A percentile compares a stretch with the other conserved stretches of the same genome.
These are phyloP conservation scores for Corchorus capsularis DNA, from an alignment of 345 rosid genomes.

Conservation along the genomic window DNA sequence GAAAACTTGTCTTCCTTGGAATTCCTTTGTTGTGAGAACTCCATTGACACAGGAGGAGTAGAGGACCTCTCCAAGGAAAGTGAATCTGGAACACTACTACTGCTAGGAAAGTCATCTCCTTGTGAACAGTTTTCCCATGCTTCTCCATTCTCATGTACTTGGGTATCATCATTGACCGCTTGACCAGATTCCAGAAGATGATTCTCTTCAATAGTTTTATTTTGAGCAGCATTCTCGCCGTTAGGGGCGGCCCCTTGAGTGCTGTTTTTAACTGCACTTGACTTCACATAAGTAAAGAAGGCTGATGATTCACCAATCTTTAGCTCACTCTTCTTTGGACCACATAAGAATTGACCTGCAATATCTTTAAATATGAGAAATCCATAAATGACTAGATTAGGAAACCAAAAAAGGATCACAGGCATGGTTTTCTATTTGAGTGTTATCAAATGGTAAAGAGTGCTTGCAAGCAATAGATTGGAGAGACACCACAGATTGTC, in stretches of 20 bases:
- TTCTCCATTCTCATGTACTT: constrained; percentile 49
- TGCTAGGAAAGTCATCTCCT: constrained; percentile 58
- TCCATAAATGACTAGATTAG: not conserved
- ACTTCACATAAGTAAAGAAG: constrained; percentile 88
- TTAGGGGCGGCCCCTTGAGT: constrained; percentile 24
- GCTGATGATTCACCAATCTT: constrained; percentile 92
- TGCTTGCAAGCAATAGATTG: constrained; percentile 2
- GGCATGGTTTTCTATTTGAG: constrained; percentile 1
- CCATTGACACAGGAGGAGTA: constrained; percentile 59
- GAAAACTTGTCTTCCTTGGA: constrained; percentile 43
- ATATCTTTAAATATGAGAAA: not conserved
- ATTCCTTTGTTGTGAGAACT: constrained; percentile 46
- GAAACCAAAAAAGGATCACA: constrained; percentile 6
- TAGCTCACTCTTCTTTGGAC: constrained; percentile 78
- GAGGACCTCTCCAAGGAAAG: constrained; percentile 58
- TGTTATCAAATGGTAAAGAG: not conserved
- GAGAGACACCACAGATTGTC: not conserved
- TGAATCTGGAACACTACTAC: constrained; percentile 56
- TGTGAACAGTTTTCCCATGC: constrained; percentile 54
- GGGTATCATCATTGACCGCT: constrained; percentile 38
- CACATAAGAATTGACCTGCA: constrained; percentile 65
- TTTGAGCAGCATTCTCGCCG: constrained; percentile 32
- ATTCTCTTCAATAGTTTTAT: constrained; percentile 39
- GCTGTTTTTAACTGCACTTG: constrained; percentile 43
- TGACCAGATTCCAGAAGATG: constrained; percentile 31